A percentile compares a stretch with the other conserved stretches of the same genome.
Conservation (phyloP, 2,329 filamentous ascomycete genomes). For the Microcyclospora pomicola region DNA sequence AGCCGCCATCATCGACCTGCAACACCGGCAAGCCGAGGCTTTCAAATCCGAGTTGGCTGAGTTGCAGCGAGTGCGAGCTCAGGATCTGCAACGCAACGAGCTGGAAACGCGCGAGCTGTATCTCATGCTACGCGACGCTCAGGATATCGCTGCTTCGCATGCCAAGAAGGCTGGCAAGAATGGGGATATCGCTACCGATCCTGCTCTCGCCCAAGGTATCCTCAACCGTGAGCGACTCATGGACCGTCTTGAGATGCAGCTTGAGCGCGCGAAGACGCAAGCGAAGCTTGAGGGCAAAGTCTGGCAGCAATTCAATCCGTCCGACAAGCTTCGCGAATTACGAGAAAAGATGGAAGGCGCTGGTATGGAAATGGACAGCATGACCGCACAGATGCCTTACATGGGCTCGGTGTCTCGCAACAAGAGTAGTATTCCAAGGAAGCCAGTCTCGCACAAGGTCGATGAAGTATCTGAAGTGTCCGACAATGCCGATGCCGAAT, state of each 20-base stretch:
- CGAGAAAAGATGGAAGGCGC: slow-evolving; percentile 84
- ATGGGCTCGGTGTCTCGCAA: slow-evolving; percentile 34
- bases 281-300: slow-evolving; percentile 91
- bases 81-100: slow-evolving; percentile 88
- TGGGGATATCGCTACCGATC: slow-evolving; percentile 46
- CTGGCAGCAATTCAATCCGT: slow-evolving; percentile 74
- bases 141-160: slow-evolving; percentile 85
- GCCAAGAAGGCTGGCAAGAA: slow-evolving; percentile 47
- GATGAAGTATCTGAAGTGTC: slow-evolving; percentile 40
- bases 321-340: slow-evolving; percentile 78
- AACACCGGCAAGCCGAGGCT: slow-evolving; percentile 70
- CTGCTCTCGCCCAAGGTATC: slow-evolving; percentile 75
- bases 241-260: slow-evolving; percentile 84
- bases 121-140: slow-evolving; percentile 93
- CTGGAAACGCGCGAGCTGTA: slow-evolving; percentile 92
- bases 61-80: slow-evolving; percentile 69
- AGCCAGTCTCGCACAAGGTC: slow-evolving; percentile 24
- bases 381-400: slow-evolving; percentile 50
- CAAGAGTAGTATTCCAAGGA: slow-evolving; percentile 26
- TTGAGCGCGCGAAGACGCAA: slow-evolving; percentile 93
- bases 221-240: slow-evolving; percentile 84
- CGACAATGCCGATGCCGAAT: slow-evolving; percentile 21
- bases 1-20: slow-evolving; percentile 75
- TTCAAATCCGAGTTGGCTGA: slow-evolving; percentile 83
- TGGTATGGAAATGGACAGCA: slow-evolving; percentile 24